Base-by-base conservation (phyloP, 1,284 basidiomycete genomes). In the Phellinidium pouzarii region DNA sequence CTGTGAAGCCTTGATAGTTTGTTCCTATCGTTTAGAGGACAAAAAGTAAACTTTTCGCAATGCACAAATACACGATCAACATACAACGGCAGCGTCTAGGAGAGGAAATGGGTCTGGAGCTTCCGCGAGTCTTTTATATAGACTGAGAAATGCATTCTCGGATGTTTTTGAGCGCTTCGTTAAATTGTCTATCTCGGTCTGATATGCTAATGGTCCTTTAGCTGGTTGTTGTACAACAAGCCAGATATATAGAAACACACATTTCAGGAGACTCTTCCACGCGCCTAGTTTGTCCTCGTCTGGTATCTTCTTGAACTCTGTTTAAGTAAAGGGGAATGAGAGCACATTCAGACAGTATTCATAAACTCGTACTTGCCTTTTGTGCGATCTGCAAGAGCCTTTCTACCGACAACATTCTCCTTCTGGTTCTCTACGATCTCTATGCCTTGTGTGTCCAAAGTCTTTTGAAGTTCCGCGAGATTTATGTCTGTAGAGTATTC, bases 381-480 rank as follows among this genome's bases (percentile, higher is more conserved):
- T 0, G 94, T 97, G 65, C 89, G 85, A 69, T 97, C 94, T 1
- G 94, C 91, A 14, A 96, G 75, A 53, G 84, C 87, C 69, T 95
- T 97, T 40, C 94, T 78, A n/a, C 92, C 92, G 1, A 96, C 76
- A 45, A 96, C 78, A 60, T 88, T 91, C 73, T 96, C 94, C 72
- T 95, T 96, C 74, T 96, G 93, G 69, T 94, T 93, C 73, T 96
- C 92, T n/a, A 96, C 94, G 7, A 96, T 75, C 69, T 96, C 92
- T 41, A 96, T 76, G 1, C 94, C 93, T 58, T 94, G 94, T 14
- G 78, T 74, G 68, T 96, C 93, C 48, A 96, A 77, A 4, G 82
- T 87, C 74, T 91, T 94, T 69, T 97, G 93, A n/a, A 96, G 76
- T 59, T 95, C 91, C 25, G 83, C 73, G 45, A 96, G 78, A 67